Evolutionary conservation across 2,329 filamentous ascomycete genomes (phyloP), one percentile per base, ranked within the genome.

Genomic region (Sporothrix humicola): DNA sequence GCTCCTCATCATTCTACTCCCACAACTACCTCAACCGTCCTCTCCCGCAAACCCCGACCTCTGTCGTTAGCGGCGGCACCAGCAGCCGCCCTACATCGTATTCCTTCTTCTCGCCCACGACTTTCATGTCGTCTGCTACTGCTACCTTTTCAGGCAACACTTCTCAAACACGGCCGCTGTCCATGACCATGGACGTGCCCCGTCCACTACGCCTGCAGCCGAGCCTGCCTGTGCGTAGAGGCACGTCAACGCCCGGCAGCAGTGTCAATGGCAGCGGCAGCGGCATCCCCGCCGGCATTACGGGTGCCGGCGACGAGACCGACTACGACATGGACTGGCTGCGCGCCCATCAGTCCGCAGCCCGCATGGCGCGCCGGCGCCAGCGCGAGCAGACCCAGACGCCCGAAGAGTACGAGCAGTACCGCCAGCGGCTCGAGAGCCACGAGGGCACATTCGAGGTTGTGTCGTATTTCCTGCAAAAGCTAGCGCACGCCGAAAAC

Each of bases 401-500:
- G 44, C 15, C 56, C 17, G 50, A 61, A 3, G 56, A n/a, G 44
- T 58, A 68, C 17, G 44, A 52, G 58, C 17, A 12, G 9, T 56
- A 69, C 46, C 69, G 48, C n/a, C 23, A n/a, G 23, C 44, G 42
- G 9, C 72, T 73, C 44, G 66, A 73, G 26, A 72, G 70, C 72
- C 68, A 72, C 44, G 75, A 74, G 72, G 74, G 75, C 52, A 56
- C 58, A 9, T 71, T 74, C 46, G 73, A 75, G 59, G 73, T 76
- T 48, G 54, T 71, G 44, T 44, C 13, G n/a, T 70, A 54, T 42
- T 76, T 75, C 56, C 23, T 76, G 44, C 59, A 48, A 26, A 69
- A 70, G 9, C 74, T 76, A 31, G 75, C 73, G 6, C 70, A 50
- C 3, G 74, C 74, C 70, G 75, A 76, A 48, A 76, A 76, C 73